phyloP scores from a whole-genome alignment of 345 rosid species.

The Cardiospermum halicacabum region DNA sequence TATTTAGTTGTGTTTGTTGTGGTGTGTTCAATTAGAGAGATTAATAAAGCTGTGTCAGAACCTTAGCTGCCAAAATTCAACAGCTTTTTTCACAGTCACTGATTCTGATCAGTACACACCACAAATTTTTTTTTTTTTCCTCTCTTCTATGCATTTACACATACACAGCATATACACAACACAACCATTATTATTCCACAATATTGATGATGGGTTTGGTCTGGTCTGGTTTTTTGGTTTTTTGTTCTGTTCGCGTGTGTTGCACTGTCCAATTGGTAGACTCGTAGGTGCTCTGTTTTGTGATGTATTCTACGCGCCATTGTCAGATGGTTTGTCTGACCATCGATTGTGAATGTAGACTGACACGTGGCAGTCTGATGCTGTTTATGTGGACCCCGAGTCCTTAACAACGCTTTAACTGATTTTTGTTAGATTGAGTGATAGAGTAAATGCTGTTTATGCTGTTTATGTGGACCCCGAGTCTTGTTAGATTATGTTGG shows the following conservation, averaged over 20 bases:
- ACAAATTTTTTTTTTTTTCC: neutral
- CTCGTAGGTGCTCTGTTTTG: no score
- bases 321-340: slow-evolving; percentile 9
- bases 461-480: no score
- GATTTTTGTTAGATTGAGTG: neutral
- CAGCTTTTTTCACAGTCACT: slow-evolving; percentile 20
- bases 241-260: neutral
- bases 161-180: no score
- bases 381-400: neutral
- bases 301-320: slow-evolving; percentile 18
- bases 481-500: no score
- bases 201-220: neutral
- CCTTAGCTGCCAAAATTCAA: slow-evolving; percentile 19
- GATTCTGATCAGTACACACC: neutral
- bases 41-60: slow-evolving; percentile 30
- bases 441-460: no score
- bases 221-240: no score
- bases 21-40: neutral
- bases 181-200: neutral
- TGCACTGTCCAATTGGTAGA: slow-evolving; percentile 3
- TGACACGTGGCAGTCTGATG: slow-evolving; percentile 11
- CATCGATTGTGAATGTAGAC: neutral
- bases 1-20: no score
- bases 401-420: neutral
- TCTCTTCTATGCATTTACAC: no score